Conservation (phyloP, 805 yeast species). For the Starmerella geochares region DNA sequence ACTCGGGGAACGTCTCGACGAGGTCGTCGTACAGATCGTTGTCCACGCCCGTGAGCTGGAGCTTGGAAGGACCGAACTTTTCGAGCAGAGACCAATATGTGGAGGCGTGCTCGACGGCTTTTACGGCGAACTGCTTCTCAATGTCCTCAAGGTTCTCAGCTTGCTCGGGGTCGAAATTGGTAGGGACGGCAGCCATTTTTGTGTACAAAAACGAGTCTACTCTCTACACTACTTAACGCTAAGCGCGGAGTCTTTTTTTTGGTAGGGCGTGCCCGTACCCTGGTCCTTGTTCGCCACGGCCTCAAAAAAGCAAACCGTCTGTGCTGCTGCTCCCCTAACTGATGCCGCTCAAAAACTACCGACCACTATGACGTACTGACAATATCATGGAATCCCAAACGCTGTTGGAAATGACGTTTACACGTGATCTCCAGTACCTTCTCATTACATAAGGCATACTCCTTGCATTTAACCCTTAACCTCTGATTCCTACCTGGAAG, state of each 20-base stretch:
- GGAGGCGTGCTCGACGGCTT: constrained; percentile 87
- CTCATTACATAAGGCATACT: too few relatives aligned
- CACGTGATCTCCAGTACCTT: too few relatives aligned
- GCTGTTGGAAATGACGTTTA: too few relatives aligned
- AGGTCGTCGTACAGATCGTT: constrained; percentile 35
- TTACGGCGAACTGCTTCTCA: constrained; percentile 95
- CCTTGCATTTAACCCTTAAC: too few relatives aligned
- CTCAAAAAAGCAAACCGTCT: neutral
- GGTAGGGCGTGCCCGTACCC: neutral
- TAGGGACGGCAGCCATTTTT: constrained; percentile 19
- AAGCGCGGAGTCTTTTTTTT: neutral
- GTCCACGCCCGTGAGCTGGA: constrained; percentile 41
- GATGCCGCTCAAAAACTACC: too few relatives aligned
- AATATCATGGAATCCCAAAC: too few relatives aligned
- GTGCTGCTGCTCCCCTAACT: too few relatives aligned
- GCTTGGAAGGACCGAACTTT: constrained; percentile 58
- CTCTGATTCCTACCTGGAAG: too few relatives aligned
- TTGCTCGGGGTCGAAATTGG: constrained; percentile 62
- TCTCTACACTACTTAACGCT: neutral
- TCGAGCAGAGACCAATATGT: constrained; percentile 79
- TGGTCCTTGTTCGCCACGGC: neutral
- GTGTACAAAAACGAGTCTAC: neutral
- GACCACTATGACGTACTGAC: too few relatives aligned
- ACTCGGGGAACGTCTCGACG: constrained; percentile 79
- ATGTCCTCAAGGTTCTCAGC: constrained; percentile 94